phyloP scores from a whole-genome alignment of 2,329 filamentous ascomycete species.

The Aspergillus cejpii region DNA sequence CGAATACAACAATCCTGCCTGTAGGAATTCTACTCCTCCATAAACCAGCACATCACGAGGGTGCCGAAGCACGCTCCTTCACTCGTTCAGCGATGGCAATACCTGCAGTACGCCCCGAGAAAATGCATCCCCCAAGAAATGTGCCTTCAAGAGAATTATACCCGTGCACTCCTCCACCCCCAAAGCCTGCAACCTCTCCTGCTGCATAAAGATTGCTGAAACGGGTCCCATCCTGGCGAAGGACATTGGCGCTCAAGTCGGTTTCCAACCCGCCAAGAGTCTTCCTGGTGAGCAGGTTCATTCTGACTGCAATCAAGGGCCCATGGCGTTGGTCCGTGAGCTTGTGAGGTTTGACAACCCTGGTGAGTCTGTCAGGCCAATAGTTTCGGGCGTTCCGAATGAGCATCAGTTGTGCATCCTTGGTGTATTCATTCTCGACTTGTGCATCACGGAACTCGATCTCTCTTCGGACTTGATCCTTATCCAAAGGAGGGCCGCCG shows the following conservation, averaged over 20 bases:
- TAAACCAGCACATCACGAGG: too few relatives aligned
- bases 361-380: slow-evolving; percentile 48
- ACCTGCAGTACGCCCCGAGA: slow-evolving; percentile 54
- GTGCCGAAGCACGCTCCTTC: too few relatives aligned
- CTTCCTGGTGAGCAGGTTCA: slow-evolving; percentile 57
- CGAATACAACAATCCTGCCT: too few relatives aligned
- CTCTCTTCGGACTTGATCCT: slow-evolving; percentile 40
- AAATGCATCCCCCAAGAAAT: slow-evolving; percentile 58
- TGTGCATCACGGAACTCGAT: slow-evolving; percentile 52
- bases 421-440: slow-evolving; percentile 51
- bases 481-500: slow-evolving; percentile 45
- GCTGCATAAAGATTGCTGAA: slow-evolving; percentile 56
- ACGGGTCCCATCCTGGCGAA: slow-evolving; percentile 43
- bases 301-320: slow-evolving; percentile 54
- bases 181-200: slow-evolving; percentile 56
- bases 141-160: slow-evolving; percentile 58
- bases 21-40: too few relatives aligned
- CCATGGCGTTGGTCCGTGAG: slow-evolving; percentile 51
- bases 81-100: slow-evolving; percentile 38
- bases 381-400: slow-evolving; percentile 52
- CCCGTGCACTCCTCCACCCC: slow-evolving; percentile 57
- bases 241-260: slow-evolving; percentile 51
- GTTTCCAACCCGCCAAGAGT: slow-evolving; percentile 59
- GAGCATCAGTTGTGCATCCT: slow-evolving; percentile 58
- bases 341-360: slow-evolving; percentile 50